Percentiles rank a stretch among this genome's conserved stretches.
phyloP scores from a whole-genome alignment of 2,329 filamentous ascomycete genomes.

The Alternaria metachromatica region DNA sequence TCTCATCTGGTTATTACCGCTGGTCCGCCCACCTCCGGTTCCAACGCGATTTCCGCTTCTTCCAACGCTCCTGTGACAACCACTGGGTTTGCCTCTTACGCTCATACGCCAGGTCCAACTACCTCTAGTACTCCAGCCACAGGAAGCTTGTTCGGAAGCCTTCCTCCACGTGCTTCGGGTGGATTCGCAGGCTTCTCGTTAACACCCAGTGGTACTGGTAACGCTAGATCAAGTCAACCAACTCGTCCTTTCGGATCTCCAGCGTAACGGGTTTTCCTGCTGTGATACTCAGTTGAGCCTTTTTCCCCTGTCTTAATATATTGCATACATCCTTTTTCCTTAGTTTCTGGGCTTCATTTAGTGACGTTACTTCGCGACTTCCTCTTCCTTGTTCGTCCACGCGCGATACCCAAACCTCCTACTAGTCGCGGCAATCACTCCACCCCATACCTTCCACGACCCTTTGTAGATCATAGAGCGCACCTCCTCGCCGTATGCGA shows the following conservation, averaged over 20 bases:
- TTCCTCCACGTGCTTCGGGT: not conserved
- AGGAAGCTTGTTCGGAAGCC: not conserved
- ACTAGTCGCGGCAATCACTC: not conserved
- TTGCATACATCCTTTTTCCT: not conserved
- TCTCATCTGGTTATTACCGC: not conserved
- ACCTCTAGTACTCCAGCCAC: not conserved
- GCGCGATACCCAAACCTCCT: not conserved
- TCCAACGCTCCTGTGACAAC: not conserved
- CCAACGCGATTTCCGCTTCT: not conserved
- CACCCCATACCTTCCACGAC: not conserved
- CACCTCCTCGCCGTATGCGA: not conserved
- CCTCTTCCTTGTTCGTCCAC: not conserved
- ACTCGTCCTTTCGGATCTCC: not conserved
- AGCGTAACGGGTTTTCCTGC: not conserved
- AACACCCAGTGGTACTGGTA: not conserved
- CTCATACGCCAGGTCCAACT: not conserved
- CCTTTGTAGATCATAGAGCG: not conserved
- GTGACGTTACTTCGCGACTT: not conserved
- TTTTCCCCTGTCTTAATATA: not conserved
- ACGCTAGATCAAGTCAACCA: not conserved
- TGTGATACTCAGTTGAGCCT: not conserved
- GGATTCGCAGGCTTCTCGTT: not conserved
- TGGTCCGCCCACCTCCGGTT: not conserved
- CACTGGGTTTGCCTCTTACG: not conserved
- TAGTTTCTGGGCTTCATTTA: too few relatives aligned